Base-by-base conservation (phyloP, 164 flowering plant genomes). In the Brasenia schreberi region DNA sequence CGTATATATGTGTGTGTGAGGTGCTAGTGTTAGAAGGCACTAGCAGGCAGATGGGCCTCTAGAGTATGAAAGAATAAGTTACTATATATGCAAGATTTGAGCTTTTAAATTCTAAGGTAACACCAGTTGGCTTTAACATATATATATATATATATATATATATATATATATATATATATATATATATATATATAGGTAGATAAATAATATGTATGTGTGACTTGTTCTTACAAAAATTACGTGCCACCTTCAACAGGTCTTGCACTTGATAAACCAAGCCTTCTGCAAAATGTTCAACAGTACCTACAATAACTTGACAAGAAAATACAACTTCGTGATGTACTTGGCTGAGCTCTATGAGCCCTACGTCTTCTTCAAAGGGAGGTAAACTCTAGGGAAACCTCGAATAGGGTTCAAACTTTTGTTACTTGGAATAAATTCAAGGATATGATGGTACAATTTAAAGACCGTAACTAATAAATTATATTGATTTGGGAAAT, bases 331-430 rank as follows among this genome's bases (percentile, higher is more conserved):
- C 0, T 60, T 71, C 5, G 80, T 79, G 33, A 70, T 79, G 76
- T 77, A 79, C 18, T n/a, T 84, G 63, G 78, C 75, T 6, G 83
- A 83, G 4, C 80, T 88, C 1, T 86, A 83, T 68, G 61, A 70
- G 43, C 91, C 94, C 3, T 87, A 85, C 67, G 63, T 80, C 68
- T 79, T 82, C 77, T 84, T 83, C 70, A 66, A 73, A 61, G 89
- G 85, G 58, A 43, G 73, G 91, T 88, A 80, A 33, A 33, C 39
- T 3, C 39, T 33, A 33, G 39, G 39, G 4, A 33, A 33, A 33
- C 39, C 2, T 33, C 39, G 39, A 33, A 33, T 33, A 0, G 87
- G 70, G 7, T 5, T 18, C 18, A 61, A 61, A 33, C 2, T 23
- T 61, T 7, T 10, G 12, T 23, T 18, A 61, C 63, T 23, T 61